Conservation (phyloP, 345 rosid species). For the Moringa oleifera region DNA sequence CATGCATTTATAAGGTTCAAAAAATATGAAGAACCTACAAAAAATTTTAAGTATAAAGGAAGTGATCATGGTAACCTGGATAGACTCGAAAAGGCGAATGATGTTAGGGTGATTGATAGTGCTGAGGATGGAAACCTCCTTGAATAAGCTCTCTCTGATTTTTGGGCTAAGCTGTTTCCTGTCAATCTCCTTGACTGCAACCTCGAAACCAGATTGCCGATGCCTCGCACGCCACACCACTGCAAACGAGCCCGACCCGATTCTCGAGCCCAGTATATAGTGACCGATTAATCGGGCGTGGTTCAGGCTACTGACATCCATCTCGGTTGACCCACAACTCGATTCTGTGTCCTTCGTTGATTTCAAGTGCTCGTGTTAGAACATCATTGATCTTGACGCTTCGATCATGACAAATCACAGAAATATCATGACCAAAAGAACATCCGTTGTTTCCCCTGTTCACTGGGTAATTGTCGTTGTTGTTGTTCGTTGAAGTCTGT, state of each 20-base stretch:
- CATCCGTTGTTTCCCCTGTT: too few species aligned
- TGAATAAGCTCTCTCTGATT: constrained; percentile 58
- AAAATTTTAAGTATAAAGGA: not conserved
- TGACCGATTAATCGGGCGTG: constrained; percentile 50
- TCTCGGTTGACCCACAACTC: constrained; percentile 13
- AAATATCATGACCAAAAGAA: not conserved
- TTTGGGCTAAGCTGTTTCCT: constrained; percentile 55
- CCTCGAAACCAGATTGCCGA: constrained; percentile 43
- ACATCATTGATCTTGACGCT: constrained; percentile 3
- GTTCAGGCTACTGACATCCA: constrained; percentile 30
- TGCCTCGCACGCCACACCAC: constrained; percentile 65
- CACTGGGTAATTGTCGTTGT: too few species aligned
- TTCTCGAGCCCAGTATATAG: constrained; percentile 56
- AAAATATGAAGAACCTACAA: not conserved
- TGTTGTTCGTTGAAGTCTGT: not conserved
- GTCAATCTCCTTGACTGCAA: constrained; percentile 78
- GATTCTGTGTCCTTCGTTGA: constrained; percentile 2
- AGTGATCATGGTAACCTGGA: constrained; percentile 29
- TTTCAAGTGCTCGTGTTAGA: not conserved
- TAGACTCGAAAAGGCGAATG: constrained; percentile 43
- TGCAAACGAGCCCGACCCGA: constrained; percentile 81
- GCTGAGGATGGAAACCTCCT: constrained; percentile 73
- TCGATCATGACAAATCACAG: not conserved
- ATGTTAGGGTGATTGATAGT: constrained; percentile 72
- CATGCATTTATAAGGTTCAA: not conserved